A percentile compares a stretch with the other conserved stretches of the same genome.
These are phyloP conservation scores for Paraglomus brasilianum DNA, from an alignment of 192 early-diverging fungal species.

Conservation along the genomic window DNA sequence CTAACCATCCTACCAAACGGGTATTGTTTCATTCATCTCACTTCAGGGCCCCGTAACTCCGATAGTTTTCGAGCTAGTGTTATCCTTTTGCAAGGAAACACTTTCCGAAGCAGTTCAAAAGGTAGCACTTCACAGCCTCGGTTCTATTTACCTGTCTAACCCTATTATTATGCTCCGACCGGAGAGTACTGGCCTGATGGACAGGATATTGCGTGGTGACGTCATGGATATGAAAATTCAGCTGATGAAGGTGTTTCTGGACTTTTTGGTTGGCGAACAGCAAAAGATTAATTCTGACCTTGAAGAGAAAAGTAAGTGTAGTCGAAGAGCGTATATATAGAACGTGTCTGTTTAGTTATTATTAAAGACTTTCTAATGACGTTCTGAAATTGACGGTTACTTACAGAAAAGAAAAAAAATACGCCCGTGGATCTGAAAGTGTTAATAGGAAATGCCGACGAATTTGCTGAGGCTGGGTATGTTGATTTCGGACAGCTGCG, in stretches of 20 bases:
- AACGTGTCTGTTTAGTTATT: not conserved
- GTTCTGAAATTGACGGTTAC: not conserved
- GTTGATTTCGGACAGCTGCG: not conserved
- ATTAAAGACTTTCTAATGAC: not conserved
- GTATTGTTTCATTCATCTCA: not conserved
- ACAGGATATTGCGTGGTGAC: conserved; percentile 54
- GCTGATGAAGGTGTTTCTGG: conserved; percentile 67
- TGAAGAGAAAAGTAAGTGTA: conserved; percentile 42
- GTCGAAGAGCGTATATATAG: not conserved
- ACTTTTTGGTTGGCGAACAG: conserved; percentile 69
- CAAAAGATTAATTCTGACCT: conserved; percentile 46
- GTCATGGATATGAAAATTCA: conserved; percentile 59
- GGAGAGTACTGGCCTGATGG: conserved; percentile 63
- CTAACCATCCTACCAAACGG: no score
- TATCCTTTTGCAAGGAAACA: conserved; percentile 31
- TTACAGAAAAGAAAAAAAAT: conserved; percentile 33
- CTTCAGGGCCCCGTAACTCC: conserved; percentile 27
- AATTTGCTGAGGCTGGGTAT: conserved; percentile 76
- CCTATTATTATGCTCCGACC: conserved; percentile 64
- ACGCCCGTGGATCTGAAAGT: conserved; percentile 68
- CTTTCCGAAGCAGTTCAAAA: conserved; percentile 45
- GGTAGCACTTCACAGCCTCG: conserved; percentile 60
- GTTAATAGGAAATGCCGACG: conserved; percentile 78
- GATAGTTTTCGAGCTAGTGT: conserved; percentile 27
- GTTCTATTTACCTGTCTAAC: conserved; percentile 67